Conservation (phyloP, 2,329 filamentous ascomycete genomes). For the Aspergillus fijiensis region DNA sequence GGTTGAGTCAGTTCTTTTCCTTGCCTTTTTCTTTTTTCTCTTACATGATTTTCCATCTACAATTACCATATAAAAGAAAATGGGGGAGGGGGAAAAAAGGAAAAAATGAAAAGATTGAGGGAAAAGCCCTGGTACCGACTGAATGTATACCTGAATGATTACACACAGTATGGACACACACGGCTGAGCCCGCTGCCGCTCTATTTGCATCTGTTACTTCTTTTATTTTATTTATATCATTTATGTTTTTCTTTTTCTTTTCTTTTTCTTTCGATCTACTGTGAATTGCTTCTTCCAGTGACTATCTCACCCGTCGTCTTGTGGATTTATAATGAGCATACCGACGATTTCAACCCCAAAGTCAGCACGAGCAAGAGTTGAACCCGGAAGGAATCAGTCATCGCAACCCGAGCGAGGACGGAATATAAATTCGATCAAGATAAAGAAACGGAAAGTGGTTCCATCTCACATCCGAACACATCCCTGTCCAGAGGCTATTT, state of each 20-base stretch:
- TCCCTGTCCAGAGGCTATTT: not conserved
- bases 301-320: not conserved
- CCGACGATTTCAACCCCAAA: not conserved
- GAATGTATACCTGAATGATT: too few species aligned
- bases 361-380: not conserved
- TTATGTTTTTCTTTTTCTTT: not conserved
- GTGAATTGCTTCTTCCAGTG: not conserved
- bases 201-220: not conserved
- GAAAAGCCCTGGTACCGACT: not conserved
- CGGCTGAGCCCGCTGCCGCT: not conserved
- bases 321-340: not conserved
- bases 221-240: not conserved
- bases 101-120: not conserved
- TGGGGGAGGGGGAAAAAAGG: not conserved
- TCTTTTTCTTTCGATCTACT: not conserved
- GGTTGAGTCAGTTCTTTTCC: not conserved
- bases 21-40: not conserved
- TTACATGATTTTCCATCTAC: not conserved
- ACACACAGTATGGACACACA: not conserved
- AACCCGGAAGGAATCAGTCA: constrained; percentile 3
- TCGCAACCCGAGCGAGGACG: constrained; percentile 13
- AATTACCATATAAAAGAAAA: not conserved
- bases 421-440: not conserved
- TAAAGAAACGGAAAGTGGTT: not conserved
- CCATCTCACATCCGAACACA: not conserved